phyloP scores from a whole-genome alignment of 371 early-diverging fungal species.

The Chytridium lagenaria region DNA sequence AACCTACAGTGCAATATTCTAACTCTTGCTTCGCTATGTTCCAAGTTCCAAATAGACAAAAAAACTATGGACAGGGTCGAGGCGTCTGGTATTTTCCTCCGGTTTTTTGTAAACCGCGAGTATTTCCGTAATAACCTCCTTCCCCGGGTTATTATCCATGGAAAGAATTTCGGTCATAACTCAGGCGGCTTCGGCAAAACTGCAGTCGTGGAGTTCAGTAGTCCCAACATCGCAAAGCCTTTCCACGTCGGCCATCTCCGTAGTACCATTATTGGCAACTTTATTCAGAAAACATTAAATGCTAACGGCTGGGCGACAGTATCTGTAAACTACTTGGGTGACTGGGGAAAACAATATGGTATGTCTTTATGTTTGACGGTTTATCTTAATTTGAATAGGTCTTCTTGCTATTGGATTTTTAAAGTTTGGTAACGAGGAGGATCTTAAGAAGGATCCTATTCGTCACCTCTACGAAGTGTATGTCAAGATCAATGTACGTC shows the following conservation, averaged over 20 bases:
- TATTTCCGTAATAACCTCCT: slow-evolving; percentile 52
- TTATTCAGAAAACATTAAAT: slow-evolving; percentile 82
- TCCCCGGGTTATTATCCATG: slow-evolving; percentile 33
- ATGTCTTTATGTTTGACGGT: slow-evolving; percentile 25
- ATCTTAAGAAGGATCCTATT: slow-evolving; percentile 87
- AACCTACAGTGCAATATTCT: too few relatives aligned
- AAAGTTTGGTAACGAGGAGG: slow-evolving; percentile 81
- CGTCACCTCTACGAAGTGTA: slow-evolving; percentile 96
- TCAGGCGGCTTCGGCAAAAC: slow-evolving; percentile 50
- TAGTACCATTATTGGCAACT: slow-evolving; percentile 98
- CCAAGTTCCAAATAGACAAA: slow-evolving; percentile 67
- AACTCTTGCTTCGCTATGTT: neutral
- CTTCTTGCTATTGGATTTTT: slow-evolving; percentile 94
- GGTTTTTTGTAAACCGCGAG: slow-evolving; percentile 76
- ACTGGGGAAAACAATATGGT: slow-evolving; percentile 99
- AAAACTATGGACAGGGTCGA: slow-evolving; percentile 59
- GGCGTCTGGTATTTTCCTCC: slow-evolving; percentile 82
- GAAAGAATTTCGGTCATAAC: slow-evolving; percentile 44
- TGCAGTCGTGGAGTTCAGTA: slow-evolving; percentile 91
- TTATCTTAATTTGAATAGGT: slow-evolving; percentile 44
- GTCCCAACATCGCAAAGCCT: slow-evolving; percentile 99
- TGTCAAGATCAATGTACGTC: slow-evolving; percentile 85
- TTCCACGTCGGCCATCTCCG: slow-evolving; percentile 99
- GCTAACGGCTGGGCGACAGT: slow-evolving; percentile 88
- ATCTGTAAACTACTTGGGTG: slow-evolving; percentile 98